Evolutionary conservation across 768 basidiomycete species (phyloP).

Genomic region (Rubroboletus satanas): DNA sequence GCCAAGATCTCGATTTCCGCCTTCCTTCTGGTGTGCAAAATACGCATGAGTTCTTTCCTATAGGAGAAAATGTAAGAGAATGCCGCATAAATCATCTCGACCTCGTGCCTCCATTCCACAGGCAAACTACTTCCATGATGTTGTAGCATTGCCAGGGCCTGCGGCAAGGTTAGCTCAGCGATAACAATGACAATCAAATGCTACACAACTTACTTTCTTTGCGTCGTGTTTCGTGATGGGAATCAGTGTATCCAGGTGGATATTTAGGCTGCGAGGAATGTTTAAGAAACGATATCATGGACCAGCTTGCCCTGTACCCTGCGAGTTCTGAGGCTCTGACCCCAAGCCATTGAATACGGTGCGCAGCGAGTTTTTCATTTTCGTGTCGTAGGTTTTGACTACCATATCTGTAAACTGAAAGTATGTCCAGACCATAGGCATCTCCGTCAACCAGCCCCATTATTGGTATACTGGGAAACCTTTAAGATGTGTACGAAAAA

Average conservation of each 20-base stretch:
- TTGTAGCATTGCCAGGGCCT: constrained; percentile 66
- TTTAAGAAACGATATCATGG: not conserved
- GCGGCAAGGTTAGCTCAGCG: not conserved
- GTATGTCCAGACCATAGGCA: constrained; percentile 88
- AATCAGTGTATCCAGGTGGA: constrained; percentile 58
- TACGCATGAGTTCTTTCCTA: constrained; percentile 77
- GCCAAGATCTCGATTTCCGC: constrained; percentile 84
- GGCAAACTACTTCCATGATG: constrained; percentile 44
- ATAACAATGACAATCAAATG: not conserved
- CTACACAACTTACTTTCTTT: constrained; percentile 53
- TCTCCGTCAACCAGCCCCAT: constrained; percentile 85
- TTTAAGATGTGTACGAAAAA: not conserved
- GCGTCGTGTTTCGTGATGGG: constrained; percentile 70
- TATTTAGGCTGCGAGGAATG: constrained; percentile 45
- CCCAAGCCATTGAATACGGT: constrained; percentile 77
- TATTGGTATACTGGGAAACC: constrained; percentile 60
- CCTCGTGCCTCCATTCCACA: constrained; percentile 59
- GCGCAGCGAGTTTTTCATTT: constrained; percentile 59
- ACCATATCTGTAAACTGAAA: constrained; percentile 83
- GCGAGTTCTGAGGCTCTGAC: constrained; percentile 65
- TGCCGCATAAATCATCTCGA: not conserved
- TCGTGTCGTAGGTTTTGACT: constrained; percentile 71
- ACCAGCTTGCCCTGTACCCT: constrained; percentile 38
- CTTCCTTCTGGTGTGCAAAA: constrained; percentile 80
- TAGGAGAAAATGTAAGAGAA: constrained; percentile 1